A percentile compares a stretch with the other conserved stretches of the same genome.
phyloP scores from a whole-genome alignment of 2,329 filamentous ascomycete species.

The Emydomyces testavorans region DNA sequence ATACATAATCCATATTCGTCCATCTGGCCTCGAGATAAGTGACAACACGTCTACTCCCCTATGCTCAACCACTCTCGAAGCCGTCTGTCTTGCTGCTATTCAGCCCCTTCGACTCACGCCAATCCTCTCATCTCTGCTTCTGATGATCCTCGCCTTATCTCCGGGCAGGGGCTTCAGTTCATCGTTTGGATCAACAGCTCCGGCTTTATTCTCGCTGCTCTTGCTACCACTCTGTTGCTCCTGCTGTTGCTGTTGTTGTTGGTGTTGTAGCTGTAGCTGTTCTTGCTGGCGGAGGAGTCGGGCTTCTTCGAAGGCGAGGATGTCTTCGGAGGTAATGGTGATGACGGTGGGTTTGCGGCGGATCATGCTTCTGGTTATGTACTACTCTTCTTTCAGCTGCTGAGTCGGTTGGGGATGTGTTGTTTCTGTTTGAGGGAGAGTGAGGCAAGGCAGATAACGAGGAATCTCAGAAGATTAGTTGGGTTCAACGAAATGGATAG shows the following conservation, averaged over 20 bases:
- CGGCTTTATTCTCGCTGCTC: constrained; percentile 16
- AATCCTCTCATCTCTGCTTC: constrained; percentile 38
- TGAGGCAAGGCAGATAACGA: too few relatives aligned
- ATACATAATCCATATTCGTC: too few relatives aligned
- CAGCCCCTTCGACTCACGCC: constrained; percentile 21
- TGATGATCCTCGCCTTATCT: constrained; percentile 39
- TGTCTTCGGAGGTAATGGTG: constrained; percentile 39
- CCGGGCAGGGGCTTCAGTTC: constrained; percentile 41
- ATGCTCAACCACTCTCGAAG: not conserved
- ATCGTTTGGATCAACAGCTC: constrained; percentile 36
- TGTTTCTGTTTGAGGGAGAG: too few relatives aligned
- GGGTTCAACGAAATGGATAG: too few relatives aligned
- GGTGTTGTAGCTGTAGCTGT: constrained; percentile 16
- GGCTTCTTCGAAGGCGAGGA: constrained; percentile 37
- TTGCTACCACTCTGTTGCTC: constrained; percentile 4
- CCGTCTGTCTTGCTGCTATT: not conserved
- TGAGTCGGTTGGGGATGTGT: too few relatives aligned
- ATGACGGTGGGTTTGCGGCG: constrained; percentile 43
- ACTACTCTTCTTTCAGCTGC: not conserved
- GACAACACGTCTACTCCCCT: too few relatives aligned
- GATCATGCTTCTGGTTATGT: constrained; percentile 32
- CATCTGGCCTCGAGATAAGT: too few relatives aligned
- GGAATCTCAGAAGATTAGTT: too few relatives aligned
- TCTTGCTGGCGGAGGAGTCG: constrained; percentile 22
- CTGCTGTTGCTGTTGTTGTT: constrained; percentile 17